Evolutionary conservation across 331 rosid species (phyloP), one percentile per base, ranked within the genome.

Genomic region (Spiraea crenata): DNA sequence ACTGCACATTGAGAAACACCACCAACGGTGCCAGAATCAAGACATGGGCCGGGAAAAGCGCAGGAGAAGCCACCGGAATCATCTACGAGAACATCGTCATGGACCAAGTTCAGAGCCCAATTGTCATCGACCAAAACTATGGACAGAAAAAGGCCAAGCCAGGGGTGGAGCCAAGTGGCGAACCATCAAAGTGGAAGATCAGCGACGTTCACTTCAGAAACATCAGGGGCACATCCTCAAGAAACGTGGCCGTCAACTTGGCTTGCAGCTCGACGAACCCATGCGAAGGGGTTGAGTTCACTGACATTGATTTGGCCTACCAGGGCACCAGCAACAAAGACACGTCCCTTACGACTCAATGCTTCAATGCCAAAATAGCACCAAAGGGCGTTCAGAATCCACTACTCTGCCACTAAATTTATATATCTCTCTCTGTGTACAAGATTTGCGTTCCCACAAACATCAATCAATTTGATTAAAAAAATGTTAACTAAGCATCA

Each of bases 11-110:
- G 12, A 56, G 2, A 7, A 80, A 75, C 64, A 79, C 98, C 20
- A 82, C 87, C 5, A 86, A 89, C 3, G 98, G 96, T 1, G 91
- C 88, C 1, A 79, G 95, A 79, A 88, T 92, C 81, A 89, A 92
- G 69, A 88, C 95, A 0, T 84, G 82, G 81, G 48, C 67, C 0
- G 85, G 88, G 4, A 0, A 9, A 7, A 37, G 0, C 3, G 64
- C 84, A 3, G 84, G 82, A 6, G 67, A 50, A 42, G 96, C 88
- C 0, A 72, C 69, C 41, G 34, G 50, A 54, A 85, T 92, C 35
- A 0, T 68, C 63, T 92, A 41, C 16, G 84, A 89, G 14, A 52
- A 81, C 57, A 65, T 92, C 20, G 6, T 67, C 58, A 80, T 92
- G 86, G 35, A 73, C 0, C 13, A 40, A 13, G 98, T 88, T 0